phyloP scores from a whole-genome alignment of 2,329 filamentous ascomycete genomes.

The Akanthomyces dipterigenus region DNA sequence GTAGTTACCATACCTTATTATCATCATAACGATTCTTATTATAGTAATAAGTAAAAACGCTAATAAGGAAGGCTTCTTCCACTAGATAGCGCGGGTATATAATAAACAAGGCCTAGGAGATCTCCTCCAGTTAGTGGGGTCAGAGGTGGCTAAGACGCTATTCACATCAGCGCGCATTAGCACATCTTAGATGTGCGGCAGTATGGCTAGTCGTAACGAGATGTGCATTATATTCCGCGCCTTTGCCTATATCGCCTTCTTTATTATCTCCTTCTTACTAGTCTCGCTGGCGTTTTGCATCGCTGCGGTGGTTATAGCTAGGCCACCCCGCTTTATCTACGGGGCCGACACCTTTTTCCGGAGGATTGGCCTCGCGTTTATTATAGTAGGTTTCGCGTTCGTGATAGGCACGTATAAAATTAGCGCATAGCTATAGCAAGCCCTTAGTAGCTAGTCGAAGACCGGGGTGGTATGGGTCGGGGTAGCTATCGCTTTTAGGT shows the following conservation, averaged over 20 bases:
- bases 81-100: neutral
- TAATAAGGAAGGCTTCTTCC: neutral
- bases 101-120: neutral
- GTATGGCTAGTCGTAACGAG: neutral
- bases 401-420: neutral
- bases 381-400: neutral
- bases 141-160: neutral
- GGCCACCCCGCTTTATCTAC: neutral
- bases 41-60: neutral
- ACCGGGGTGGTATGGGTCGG: neutral
- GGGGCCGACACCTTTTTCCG: neutral
- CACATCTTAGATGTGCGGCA: neutral
- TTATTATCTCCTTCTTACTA: neutral
- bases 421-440: neutral
- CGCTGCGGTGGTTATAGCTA: neutral
- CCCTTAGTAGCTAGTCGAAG: neutral
- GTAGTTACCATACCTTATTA: neutral
- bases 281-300: neutral
- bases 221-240: neutral
- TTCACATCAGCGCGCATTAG: neutral
- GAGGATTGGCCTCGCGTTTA: neutral
- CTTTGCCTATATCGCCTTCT: neutral
- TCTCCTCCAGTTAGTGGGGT: neutral
- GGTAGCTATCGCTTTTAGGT: neutral
- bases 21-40: neutral